These are phyloP conservation scores for Myxozyma neotropica DNA, from an alignment of 805 yeast genomes.

Conservation along the genomic window DNA sequence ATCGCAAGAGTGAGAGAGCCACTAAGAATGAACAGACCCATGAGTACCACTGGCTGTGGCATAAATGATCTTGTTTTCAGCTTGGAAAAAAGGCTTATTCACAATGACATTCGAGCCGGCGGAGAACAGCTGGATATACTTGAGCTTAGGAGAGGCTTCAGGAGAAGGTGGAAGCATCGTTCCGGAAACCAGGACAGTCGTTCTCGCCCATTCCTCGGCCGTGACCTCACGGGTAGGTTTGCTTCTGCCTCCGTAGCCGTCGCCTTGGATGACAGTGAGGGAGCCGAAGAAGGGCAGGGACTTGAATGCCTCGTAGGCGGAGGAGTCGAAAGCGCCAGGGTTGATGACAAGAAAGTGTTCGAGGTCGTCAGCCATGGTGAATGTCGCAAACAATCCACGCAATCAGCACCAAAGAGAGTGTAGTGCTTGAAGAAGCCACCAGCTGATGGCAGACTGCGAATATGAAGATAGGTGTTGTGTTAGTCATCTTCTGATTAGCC, in stretches of 20 bases:
- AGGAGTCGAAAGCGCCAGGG: conserved; percentile 10
- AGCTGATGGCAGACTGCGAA: no score
- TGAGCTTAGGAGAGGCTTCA: conserved; percentile 34
- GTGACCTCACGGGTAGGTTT: conserved; percentile 14
- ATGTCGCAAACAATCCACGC: no score
- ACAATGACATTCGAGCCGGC: conserved; percentile 34
- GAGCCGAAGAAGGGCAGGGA: conserved; percentile 25
- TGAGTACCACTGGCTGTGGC: conserved; percentile 35
- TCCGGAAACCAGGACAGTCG: conserved; percentile 24
- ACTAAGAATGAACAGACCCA: no score
- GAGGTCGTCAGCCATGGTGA: conserved; percentile 2
- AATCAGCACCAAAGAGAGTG: no score
- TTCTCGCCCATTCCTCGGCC: conserved; percentile 28
- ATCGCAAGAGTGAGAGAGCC: no score
- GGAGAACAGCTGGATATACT: conserved; percentile 32
- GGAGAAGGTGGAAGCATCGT: conserved; percentile 25
- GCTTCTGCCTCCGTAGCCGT: conserved; percentile 24
- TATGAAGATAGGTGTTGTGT: no score
- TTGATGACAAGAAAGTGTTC: conserved; percentile 25
- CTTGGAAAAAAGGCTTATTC: conserved; percentile 14
- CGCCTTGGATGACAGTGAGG: conserved; percentile 22
- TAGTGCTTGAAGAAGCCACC: no score
- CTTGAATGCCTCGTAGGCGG: conserved; percentile 18
- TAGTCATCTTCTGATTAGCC: no score
- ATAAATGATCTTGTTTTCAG: conserved; percentile 14